Evolutionary conservation across 2,329 filamentous ascomycete species (phyloP), one percentile per base, ranked within the genome.

Genomic region (Daldinia sp.): DNA sequence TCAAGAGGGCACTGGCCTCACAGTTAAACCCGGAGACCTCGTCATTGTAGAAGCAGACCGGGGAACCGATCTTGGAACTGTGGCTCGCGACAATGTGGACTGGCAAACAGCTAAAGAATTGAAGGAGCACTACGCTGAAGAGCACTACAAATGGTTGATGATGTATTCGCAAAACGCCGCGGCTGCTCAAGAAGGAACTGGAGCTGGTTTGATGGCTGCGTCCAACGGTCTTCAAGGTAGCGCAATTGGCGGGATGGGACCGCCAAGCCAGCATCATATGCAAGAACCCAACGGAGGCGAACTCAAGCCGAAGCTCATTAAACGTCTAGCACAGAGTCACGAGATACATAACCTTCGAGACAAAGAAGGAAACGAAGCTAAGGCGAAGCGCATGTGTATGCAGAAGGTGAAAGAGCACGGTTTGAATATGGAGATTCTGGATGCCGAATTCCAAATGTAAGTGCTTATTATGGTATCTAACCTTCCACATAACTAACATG

Each of bases 131-230:
- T 96, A 94, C 69, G 91, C 91, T 1, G 93, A 97, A 75, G 93
- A 98, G 75, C 95, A 99, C 76, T 97, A 97, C 80, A 94, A 93
- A 73, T 98, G 94, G 92, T 84, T 99, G 54, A 97, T 98, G 91
- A 95, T 98, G 91, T 99, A 97, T 77, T 97, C 93, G 1, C 90
- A 93, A 75, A 91, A 88, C 74, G 92, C 87, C 6, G 85, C 85
- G 32, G 85, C 83, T 19, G 84, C 83, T 19, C 83, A 88, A 58
- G 87, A 89, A 64, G 84, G 86, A 21, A 80, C 84, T 5, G 72
- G 72, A 9, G 83, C 85, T 52, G 87, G 89, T 25, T 81, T 89
- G 53, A 84, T 90, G 77, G 84, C 89, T 8, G 84, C 86, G 11
- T 81, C 89, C 11, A 88, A 85, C 70, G 84, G 86, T 45, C 80